These are phyloP conservation scores for Coccinonectria pachysandricola DNA, from an alignment of 2,329 filamentous ascomycete species.

Conservation along the genomic window DNA sequence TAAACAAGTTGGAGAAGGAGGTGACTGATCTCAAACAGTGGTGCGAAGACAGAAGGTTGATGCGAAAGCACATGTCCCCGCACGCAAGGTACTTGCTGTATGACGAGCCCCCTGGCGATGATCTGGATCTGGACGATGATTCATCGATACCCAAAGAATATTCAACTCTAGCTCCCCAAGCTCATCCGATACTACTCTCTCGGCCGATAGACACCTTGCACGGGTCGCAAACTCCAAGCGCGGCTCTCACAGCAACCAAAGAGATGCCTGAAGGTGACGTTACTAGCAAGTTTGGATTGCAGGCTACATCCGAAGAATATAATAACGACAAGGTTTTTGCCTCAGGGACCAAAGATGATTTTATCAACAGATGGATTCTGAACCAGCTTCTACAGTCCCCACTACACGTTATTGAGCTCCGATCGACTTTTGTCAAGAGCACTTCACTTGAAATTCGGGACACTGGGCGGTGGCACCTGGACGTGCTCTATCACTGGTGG, in stretches of 20 bases:
- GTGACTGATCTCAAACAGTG: conserved; percentile 25
- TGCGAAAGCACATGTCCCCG: conserved; percentile 32
- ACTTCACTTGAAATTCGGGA: conserved; percentile 24
- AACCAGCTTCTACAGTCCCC: conserved; percentile 38
- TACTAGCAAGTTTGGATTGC: conserved; percentile 23
- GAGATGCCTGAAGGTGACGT: conserved; percentile 27
- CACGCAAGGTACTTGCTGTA: conserved; percentile 31
- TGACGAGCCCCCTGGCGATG: conserved; percentile 26
- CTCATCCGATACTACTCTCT: conserved; percentile 37
- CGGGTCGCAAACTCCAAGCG: conserved; percentile 30
- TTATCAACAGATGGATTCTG: conserved; percentile 41
- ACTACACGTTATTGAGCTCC: conserved; percentile 34
- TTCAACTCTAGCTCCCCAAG: conserved; percentile 27
- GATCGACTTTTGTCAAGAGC: conserved; percentile 21
- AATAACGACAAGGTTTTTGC: conserved; percentile 35
- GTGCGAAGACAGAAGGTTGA: conserved; percentile 31
- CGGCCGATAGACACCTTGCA: conserved; percentile 36
- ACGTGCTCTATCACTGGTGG: conserved; percentile 30
- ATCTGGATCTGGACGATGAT: conserved; percentile 30
- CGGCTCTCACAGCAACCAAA: conserved; percentile 29
- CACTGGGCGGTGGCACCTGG: conserved; percentile 25
- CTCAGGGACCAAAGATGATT: conserved; percentile 32
- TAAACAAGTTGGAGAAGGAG: conserved; percentile 21
- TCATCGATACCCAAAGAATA: too few species aligned
- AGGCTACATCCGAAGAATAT: conserved; percentile 37